Evolutionary conservation across 2,329 filamentous ascomycete species (phyloP), one percentile per base, ranked within the genome.

Genomic region (Phaeomoniella chlamydospora): DNA sequence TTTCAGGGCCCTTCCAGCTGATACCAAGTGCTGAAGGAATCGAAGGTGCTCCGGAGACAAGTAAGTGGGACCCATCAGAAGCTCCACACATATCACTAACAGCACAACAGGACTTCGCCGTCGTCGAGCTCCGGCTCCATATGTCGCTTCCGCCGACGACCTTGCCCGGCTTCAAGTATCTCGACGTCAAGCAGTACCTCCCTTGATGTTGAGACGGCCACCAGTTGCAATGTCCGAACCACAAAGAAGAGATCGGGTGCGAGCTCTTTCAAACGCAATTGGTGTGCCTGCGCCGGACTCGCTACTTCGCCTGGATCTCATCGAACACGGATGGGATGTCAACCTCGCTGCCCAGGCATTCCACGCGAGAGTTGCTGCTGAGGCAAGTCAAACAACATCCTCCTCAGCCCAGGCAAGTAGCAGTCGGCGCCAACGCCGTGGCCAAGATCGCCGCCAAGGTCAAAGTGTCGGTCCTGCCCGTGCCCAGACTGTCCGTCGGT

Each of bases 261-360:
- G n/a, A 6, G 22, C 22, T n/a, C n/a, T 26, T 6, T 9, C 9
- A n/a, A 26, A 26, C 22, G n/a, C n/a, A n/a, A 26, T 26, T 26
- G 22, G 9, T 6, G 22, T 9, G 22, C 22, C 22, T n/a, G 22
- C n/a, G 9, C n/a, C 22, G 3, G 12, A 29, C 13, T 14, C n/a
- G 5, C 29, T 17, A 2, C 13, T 42, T 12, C 12, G 19, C 3
- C 18, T 15, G 5, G 18, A 37, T 32, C 38, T 42, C 16, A 30
- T 17, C 3, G 16, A 19, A 3, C 29, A 30, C 14, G 17, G 19
- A 1, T 42, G 40, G 40, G 34, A 42, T 31, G 38, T 42, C 29
- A 40, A 40, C 35, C 33, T 33, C 12, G 35, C 40, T 5, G 40
- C 35, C 4, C n/a, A 15, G 15, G 15, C 22, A 15, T 40, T 31